A percentile compares a stretch with the other conserved stretches of the same genome.
phyloP scores from a whole-genome alignment of 176 grass and related monocot genomes.

The Zea mays region Zm-B73-REFERENCE-NAM-5.0 NC_050104.1:99342001-99342500 shows the following conservation, averaged over 20 bases:
- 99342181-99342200: conserved; percentile 61
- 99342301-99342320: conserved; percentile 85
- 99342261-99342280: conserved; percentile 86
- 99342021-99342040: neutral
- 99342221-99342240: conserved; percentile 81
- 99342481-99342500: neutral
- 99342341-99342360: conserved; percentile 70
- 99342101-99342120: conserved; percentile 10
- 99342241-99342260: conserved; percentile 82
- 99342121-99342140: neutral
- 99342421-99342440: conserved; percentile 86
- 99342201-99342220: conserved; percentile 95
- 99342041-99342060: neutral
- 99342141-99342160: neutral
- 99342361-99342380: conserved; percentile 85
- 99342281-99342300: conserved; percentile 84
- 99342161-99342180: neutral
- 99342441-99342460: conserved; percentile 45
- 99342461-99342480: conserved; percentile 35
- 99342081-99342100: neutral
- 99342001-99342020: neutral
- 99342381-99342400: conserved; percentile 88
- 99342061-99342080: conserved; percentile 21
- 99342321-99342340: conserved; percentile 90
- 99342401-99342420: conserved; percentile 84